Base-by-base conservation (phyloP, 1,284 basidiomycete genomes). In the Caloboletus inedulis region DNA sequence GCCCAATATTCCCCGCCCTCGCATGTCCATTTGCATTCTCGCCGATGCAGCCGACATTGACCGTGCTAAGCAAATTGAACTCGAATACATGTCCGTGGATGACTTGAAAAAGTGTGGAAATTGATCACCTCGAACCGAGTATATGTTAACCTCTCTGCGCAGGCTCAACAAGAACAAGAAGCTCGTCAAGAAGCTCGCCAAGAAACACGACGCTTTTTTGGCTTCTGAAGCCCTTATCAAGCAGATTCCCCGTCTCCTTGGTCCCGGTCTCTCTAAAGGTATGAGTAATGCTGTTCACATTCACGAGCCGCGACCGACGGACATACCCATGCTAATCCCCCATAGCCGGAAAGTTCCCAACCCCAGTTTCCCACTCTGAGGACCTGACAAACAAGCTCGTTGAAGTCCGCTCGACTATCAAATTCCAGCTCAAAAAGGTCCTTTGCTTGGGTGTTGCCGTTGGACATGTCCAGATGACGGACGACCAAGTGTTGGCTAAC, bases 131-230 rank as follows among this genome's bases (percentile, higher is more conserved):
- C 6, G 34, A 37, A 14, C 13, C 7, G 12, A 42, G 30, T 33
- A 49, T 6, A 42, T 43, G 36, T 9, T 52, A 31, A 53, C 48
- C 55, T 35, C 18, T 39, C 1, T 41, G 21, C 33, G 3, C 43
- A 91, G 89, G 78, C 85, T 98, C 65, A 98, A 97, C 89, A 97
- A 97, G 82, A 99, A 99, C 87, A 99, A 99, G 85, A 99, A 99
- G 82, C 92, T 99, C 61, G 96, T 99, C 72, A 99, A 99, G 86
- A 99, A 96, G 82, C 91, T 99, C 65, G 96, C 96, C 62, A 98
- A 98, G 83, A 98, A 98, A 77, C 96, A 98, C 80, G 96, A 99
- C 69, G 94, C 96, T 61, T 99, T 99, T 88, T 79, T 99, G 61
- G 87, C 97, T 46, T 99, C 97, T 59, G 97, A 99, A 75, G 80